Base-by-base conservation (phyloP, 257 asterid species). In the Forsythia suspensa region DNA sequence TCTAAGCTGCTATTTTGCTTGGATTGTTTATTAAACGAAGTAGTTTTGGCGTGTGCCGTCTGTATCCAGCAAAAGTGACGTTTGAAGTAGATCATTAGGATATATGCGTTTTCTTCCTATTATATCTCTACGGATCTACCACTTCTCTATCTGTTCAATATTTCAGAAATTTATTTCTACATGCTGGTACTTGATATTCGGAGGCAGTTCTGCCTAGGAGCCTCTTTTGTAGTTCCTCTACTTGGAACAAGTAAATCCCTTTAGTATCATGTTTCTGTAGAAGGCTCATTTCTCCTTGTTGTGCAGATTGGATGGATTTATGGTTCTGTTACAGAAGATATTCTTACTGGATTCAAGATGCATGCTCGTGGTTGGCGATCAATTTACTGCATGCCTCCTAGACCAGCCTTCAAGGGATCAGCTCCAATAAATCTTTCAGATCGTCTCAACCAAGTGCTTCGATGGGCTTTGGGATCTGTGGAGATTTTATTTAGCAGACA, bases 341-440 rank as follows among this genome's bases (percentile, higher is more conserved):
- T 94, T 92, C 97, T 92, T 55, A 94, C 98, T 71, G 98, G 98
- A 87, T 94, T 94, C 80, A 94, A 94, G 90, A 94, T 94, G 98
- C 98, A 94, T 76, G 98, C 98, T 4, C 97, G 98, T 84, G 98
- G 98, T 41, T 94, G 98, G 98, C 93, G 98, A 40, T 94, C 98
- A 69, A 91, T 94, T 74, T 94, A 94, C 90, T 94, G 98, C 82
- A 94, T 94, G 92, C 98, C 98, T 66, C 82, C 85, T 11, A 89
- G 97, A 77, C 89, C 98, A 37, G 98, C 98, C 83, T 94, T 94
- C 84, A 94, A 94, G 84, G 98, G 97, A 71, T 94, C 98, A 66
- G 98, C 98, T 82, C 98, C 98, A 67, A 94, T 94, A 44, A 94
- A 94, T 90, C 99, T 95, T 83, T 95, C 99, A 8, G 99, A 95